These are phyloP conservation scores for Pulicaria dysenterica DNA, from an alignment of 129 eudicot species.

Conservation along the genomic window DNA sequence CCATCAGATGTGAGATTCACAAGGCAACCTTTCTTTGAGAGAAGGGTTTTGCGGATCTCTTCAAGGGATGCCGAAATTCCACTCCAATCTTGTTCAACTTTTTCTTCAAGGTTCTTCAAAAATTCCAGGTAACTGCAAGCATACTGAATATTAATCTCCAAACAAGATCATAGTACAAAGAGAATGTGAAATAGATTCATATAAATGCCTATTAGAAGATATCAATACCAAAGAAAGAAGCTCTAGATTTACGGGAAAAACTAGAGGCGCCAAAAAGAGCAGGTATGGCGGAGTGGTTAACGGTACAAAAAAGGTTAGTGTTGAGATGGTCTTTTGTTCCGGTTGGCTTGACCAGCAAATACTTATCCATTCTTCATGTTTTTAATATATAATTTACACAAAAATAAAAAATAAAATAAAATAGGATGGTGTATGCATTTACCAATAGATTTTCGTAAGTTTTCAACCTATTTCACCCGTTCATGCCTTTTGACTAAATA, in stretches of 20 bases:
- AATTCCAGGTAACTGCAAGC: conserved; percentile 83
- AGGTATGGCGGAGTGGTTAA: not conserved
- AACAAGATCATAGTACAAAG: not conserved
- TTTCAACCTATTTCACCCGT: conserved; percentile 11
- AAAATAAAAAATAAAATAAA: not conserved
- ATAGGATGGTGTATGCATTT: not conserved
- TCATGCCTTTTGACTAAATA: not conserved
- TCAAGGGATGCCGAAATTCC: conserved; percentile 84
- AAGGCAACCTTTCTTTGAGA: conserved; percentile 77
- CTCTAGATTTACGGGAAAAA: not conserved
- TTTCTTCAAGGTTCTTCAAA: conserved; percentile 70
- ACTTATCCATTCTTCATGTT: not conserved
- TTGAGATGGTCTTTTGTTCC: not conserved
- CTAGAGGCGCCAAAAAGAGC: not conserved
- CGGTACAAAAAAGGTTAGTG: not conserved
- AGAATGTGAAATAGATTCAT: not conserved
- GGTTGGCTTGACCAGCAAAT: not conserved
- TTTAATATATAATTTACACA: not conserved
- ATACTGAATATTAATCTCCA: conserved; percentile 20
- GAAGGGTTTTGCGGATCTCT: conserved; percentile 81
- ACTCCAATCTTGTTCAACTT: conserved; percentile 82
- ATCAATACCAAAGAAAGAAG: not conserved
- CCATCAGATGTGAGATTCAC: conserved; percentile 91
- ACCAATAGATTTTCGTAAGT: not conserved
- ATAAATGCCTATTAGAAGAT: not conserved